Base-by-base conservation (phyloP, 2,329 filamentous ascomycete species). In the Exophiala xenobiotica region DNA sequence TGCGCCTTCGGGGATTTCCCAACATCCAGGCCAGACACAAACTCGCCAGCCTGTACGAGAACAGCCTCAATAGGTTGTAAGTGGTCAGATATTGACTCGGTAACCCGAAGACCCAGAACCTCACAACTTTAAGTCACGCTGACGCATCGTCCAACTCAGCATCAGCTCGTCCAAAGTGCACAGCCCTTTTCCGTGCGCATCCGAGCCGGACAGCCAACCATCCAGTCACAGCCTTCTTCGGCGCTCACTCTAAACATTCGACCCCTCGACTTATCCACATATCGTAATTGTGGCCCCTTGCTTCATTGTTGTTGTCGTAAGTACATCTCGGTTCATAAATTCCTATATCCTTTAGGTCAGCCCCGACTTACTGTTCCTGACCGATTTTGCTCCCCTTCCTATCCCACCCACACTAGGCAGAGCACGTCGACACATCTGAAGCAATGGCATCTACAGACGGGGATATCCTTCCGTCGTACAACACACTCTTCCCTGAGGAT, bases 401-500 rank as follows among this genome's bases (percentile, higher is more conserved):
- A 6, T 5, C 31, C 31, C 31, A 35, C 31, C n/a, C 26, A 41
- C 33, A 31, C 35, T 9, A 19, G 24, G 18, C 11, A 14, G 16
- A 20, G 22, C 16, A 23, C 8, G 40, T 41, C 18, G 23, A 37
- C 7, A 42, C 49, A 41, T 31, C 3, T 11, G 29, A 26, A 24
- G 14, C 16, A 35, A 50, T 35, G 23, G 53, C 53, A 51, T 47
- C 54, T 27, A 46, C 49, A 20, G 38, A 51, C 12, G 23, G 23
- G 11, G 52, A 52, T 38, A 7, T 38, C 12, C 49, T 58, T 19
- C 55, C 55, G 24, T 42, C 51, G 12, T 58, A 58, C 43, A 55
- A 55, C 46, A 29, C 55, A 3, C 44, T 58, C n/a, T 58, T 58
- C 18, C 55, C 52, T n/a, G 49, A 55, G 24, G 55, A 58, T 22